Conservation (phyloP, 768 basidiomycete genomes). For the Auriculariales sp. region DNA sequence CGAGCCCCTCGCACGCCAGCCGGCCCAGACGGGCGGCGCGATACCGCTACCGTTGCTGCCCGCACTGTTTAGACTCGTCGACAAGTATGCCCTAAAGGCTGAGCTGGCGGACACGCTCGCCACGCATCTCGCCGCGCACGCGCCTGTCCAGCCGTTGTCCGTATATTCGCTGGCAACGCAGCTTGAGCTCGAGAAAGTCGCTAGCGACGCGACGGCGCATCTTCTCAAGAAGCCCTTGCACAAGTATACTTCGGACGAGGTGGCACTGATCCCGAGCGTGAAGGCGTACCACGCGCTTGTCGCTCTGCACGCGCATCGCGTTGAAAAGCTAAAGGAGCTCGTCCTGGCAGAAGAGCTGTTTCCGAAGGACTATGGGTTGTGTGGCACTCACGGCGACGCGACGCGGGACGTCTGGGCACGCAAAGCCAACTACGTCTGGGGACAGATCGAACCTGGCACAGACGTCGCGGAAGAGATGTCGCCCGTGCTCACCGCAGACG, state of each 20-base stretch:
- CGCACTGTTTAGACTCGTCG: constrained; percentile 38
- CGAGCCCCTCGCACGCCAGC: constrained; percentile 26
- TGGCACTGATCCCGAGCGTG: constrained; percentile 39
- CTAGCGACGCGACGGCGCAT: constrained; percentile 43
- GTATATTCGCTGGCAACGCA: constrained; percentile 44
- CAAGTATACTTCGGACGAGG: constrained; percentile 34
- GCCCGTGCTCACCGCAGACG: constrained; percentile 23
- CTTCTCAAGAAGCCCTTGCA: constrained; percentile 39
- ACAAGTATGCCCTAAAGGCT: constrained; percentile 49
- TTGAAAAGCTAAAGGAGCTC: constrained; percentile 34
- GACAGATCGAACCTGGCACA: constrained; percentile 27
- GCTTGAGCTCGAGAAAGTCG: constrained; percentile 30
- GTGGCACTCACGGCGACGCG: constrained; percentile 32
- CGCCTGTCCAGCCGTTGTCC: constrained; percentile 32
- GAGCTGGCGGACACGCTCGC: constrained; percentile 27
- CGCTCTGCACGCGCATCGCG: constrained; percentile 41
- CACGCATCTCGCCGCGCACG: constrained; percentile 41
- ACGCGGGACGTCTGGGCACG: constrained; percentile 32
- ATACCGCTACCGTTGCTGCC: constrained; percentile 56
- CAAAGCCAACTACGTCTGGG: constrained; percentile 1
- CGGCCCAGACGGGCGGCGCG: constrained; percentile 28
- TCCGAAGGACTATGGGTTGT: constrained; percentile 57
- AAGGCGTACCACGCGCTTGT: constrained; percentile 50
- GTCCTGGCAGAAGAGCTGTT: constrained; percentile 50
- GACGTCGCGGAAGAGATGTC: constrained; percentile 59